Percentiles rank a stretch among this genome's conserved stretches.
These are phyloP conservation scores for Globisporangium iwayamae DNA, from an alignment of 352 stramenopile genomes.

Conservation along the genomic window DNA sequence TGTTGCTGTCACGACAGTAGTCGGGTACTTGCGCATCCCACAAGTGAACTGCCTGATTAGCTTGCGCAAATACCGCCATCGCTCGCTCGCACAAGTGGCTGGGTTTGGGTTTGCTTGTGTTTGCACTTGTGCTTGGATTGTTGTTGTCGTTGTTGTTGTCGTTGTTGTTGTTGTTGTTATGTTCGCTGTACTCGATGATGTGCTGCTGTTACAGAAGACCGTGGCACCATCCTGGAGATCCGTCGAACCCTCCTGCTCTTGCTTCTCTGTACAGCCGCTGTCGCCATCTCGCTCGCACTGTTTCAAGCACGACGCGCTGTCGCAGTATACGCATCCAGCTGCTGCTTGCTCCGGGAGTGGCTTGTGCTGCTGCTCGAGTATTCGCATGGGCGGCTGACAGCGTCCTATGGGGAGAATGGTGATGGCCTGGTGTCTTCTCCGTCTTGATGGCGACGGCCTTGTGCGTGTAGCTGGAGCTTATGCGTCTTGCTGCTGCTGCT, in stretches of 20 bases:
- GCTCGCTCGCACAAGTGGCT: not conserved
- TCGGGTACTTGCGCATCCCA: conserved; percentile 23
- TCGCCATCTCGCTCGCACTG: not conserved
- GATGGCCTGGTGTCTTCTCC: not conserved
- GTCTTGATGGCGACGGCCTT: not conserved
- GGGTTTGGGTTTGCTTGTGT: not conserved
- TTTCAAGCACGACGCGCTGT: not conserved
- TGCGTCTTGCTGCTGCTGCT: not conserved
- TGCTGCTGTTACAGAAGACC: not conserved
- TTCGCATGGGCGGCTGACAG: not conserved
- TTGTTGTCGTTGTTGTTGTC: not conserved
- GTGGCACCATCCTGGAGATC: not conserved
- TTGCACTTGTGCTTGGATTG: not conserved
- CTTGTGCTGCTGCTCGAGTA: conserved; percentile 1
- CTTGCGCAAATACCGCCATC: conserved; percentile 32
- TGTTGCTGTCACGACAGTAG: conserved; percentile 1
- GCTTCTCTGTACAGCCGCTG: not conserved
- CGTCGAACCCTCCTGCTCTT: not conserved
- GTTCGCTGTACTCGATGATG: not conserved
- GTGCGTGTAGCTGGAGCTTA: not conserved
- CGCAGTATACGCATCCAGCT: not conserved
- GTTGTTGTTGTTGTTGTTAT: not conserved
- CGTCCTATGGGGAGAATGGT: not conserved
- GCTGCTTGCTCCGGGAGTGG: not conserved
- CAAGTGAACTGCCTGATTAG: conserved; percentile 29